phyloP scores from a whole-genome alignment of 2,329 filamentous ascomycete genomes.

The Aspergillus proliferans region DNA sequence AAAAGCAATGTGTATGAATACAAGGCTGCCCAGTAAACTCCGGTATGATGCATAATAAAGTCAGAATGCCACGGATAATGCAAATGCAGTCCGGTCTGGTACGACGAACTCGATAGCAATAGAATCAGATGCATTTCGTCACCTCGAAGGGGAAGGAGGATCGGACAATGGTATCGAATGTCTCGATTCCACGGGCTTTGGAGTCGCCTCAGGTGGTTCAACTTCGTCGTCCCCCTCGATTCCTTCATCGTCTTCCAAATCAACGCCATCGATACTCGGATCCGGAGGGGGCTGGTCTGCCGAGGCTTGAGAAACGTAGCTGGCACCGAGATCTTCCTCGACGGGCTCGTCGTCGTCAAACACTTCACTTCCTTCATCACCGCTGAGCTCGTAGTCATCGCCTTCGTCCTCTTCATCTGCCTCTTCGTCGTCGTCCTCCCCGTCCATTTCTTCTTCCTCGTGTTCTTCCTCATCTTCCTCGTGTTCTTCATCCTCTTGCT shows the following conservation, averaged over 20 bases:
- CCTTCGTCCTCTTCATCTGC: constrained; percentile 49
- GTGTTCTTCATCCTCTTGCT: constrained; percentile 39
- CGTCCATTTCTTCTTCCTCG: constrained; percentile 41
- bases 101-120: background rate
- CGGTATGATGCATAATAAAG: constrained; percentile 4
- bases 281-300: constrained; percentile 45
- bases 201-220: background rate
- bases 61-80: constrained; percentile 8
- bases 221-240: constrained; percentile 17
- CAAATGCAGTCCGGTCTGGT: background rate
- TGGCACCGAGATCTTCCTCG: constrained; percentile 42
- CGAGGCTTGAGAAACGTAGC: constrained; percentile 30
- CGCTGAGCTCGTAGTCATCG: background rate
- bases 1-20: constrained; percentile 6
- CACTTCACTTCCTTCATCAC: constrained; percentile 45
- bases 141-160: background rate
- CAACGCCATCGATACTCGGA: constrained; percentile 39
- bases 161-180: background rate
- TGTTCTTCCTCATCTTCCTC: constrained; percentile 47
- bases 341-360: constrained; percentile 46
- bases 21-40: constrained; percentile 5
- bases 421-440: constrained; percentile 40
- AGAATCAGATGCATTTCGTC: background rate
- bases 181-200: background rate
- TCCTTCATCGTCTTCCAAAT: constrained; percentile 10